Conservation (phyloP, 768 basidiomycete species). For the Arthromyces matolae region DNA sequence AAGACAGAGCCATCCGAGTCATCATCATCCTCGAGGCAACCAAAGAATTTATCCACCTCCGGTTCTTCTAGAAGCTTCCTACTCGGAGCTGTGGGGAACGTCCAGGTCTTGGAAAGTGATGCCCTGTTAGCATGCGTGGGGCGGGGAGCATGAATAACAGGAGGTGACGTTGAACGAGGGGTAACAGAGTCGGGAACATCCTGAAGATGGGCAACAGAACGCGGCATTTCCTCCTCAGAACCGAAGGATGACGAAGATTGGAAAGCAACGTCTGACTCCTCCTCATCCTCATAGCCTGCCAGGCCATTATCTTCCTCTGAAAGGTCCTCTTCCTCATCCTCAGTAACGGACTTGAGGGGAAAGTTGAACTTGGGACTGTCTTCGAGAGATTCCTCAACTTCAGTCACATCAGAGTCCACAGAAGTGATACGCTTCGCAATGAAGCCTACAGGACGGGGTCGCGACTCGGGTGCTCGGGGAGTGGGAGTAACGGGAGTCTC, state of each 20-base stretch:
- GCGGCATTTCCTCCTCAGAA: slow-evolving; percentile 47
- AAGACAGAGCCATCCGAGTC: slow-evolving; percentile 37
- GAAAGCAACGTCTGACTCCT: slow-evolving; percentile 50
- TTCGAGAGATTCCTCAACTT: slow-evolving; percentile 57
- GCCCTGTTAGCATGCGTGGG: slow-evolving; percentile 29
- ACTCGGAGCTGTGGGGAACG: slow-evolving; percentile 46
- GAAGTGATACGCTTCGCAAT: slow-evolving; percentile 47
- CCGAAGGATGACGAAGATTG: slow-evolving; percentile 51
- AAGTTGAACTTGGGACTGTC: slow-evolving; percentile 40
- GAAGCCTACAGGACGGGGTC: slow-evolving; percentile 18
- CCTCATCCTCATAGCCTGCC: slow-evolving; percentile 69
- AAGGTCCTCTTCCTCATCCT: slow-evolving; percentile 43
- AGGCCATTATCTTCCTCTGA: slow-evolving; percentile 56
- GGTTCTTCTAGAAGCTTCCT: slow-evolving; percentile 21
- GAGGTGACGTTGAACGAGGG: slow-evolving; percentile 19
- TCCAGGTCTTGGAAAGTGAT: slow-evolving; percentile 67
- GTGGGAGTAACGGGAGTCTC: slow-evolving; percentile 46
- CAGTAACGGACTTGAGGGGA: slow-evolving; percentile 53
- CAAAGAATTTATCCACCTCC: slow-evolving; percentile 75
- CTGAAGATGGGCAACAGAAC: slow-evolving; percentile 26
- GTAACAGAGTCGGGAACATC: slow-evolving; percentile 18
- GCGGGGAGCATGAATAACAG: slow-evolving; percentile 20
- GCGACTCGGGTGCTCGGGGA: slow-evolving; percentile 31
- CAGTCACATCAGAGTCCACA: slow-evolving; percentile 61
- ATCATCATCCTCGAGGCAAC: slow-evolving; percentile 59